Base-by-base conservation (phyloP, 2,329 filamentous ascomycete genomes). In the Gnomoniopsis sp. region DNA sequence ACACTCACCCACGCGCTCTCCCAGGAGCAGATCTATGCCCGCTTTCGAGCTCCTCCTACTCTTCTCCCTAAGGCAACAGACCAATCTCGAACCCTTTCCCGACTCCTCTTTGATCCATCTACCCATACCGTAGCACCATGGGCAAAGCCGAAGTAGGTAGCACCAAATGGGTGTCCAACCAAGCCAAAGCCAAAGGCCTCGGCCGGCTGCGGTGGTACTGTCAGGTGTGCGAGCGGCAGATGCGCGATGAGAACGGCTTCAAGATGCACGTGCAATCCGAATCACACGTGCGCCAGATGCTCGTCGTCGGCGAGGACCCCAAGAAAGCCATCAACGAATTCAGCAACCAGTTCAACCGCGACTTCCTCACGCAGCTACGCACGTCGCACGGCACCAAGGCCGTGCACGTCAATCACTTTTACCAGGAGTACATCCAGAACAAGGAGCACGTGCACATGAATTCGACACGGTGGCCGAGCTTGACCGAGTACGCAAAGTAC, bases 361-460 rank as follows among this genome's bases (percentile, higher is more conserved):
- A 96, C 65, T 99, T 99, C 72, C 77, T 89, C 63, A 82, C 83
- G 58, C 79, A 95, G 2, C 79, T 99, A 7, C 83, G 86, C 58
- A 96, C 93, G 0, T 85, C 88, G 0, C 95, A 99, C 68, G 91
- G 92, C 63, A 92, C 96, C 74, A 99, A 99, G 73, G 84, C 86
- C 67, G 87, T 98, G 1, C 84, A 93, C 36, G 85, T 93, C 53
- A 99, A 99, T 69, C 87, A 90, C 62, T 98, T 98, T 72, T 99
- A 99, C 74, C 91, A 98, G 71, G 88, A 93, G 69, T 95, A 96
- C 68, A 97, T 98, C 65, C 82, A 86, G 17, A 88, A 93, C 65
- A 92, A 93, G 72, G 83, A 91, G 68, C 93, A 98, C 70, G 79
- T 95, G 10, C 95, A 98, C 71, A 92, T 98, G 89, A 97, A 97